These are phyloP conservation scores for Saccharum officinarum DNA, from an alignment of 176 grass and related monocot species.

Conservation along the genomic window DNA sequence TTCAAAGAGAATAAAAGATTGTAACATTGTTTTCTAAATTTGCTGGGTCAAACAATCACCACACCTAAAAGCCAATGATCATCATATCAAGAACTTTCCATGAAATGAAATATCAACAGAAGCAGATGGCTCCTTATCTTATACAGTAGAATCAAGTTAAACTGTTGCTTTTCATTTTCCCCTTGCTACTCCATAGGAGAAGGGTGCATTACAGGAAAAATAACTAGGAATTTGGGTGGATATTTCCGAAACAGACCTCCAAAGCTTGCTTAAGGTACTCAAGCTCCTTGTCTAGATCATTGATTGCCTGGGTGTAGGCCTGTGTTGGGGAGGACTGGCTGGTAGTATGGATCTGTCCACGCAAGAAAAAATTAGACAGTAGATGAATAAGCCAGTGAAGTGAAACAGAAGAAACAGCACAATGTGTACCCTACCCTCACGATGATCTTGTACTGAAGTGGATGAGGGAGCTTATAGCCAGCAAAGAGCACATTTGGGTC, in stretches of 20 bases:
- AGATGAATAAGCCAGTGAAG: neutral
- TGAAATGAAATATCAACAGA: neutral
- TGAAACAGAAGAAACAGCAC: neutral
- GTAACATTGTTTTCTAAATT: neutral
- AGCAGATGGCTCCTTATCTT: neutral
- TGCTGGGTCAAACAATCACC: neutral
- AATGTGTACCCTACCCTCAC: slow-evolving; percentile 30
- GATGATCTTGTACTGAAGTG: slow-evolving; percentile 56
- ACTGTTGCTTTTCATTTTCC: neutral
- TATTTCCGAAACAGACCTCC: slow-evolving; percentile 31
- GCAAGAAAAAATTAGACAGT: neutral
- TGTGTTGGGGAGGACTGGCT: slow-evolving; percentile 51
- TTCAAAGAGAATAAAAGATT: neutral
- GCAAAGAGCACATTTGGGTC: slow-evolving; percentile 59
- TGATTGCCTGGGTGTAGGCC: slow-evolving; percentile 52
- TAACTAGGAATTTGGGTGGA: neutral
- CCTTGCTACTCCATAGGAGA: neutral
- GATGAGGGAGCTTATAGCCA: slow-evolving; percentile 50
- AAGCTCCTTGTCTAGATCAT: slow-evolving; percentile 52
- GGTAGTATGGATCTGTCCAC: slow-evolving; percentile 52
- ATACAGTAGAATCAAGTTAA: neutral
- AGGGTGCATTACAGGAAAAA: neutral
- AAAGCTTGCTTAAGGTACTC: slow-evolving; percentile 50
- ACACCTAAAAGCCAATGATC: neutral
- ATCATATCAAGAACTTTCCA: neutral